phyloP scores from a whole-genome alignment of 23 red algal species.

The Gracilaria domingensis region DNA sequence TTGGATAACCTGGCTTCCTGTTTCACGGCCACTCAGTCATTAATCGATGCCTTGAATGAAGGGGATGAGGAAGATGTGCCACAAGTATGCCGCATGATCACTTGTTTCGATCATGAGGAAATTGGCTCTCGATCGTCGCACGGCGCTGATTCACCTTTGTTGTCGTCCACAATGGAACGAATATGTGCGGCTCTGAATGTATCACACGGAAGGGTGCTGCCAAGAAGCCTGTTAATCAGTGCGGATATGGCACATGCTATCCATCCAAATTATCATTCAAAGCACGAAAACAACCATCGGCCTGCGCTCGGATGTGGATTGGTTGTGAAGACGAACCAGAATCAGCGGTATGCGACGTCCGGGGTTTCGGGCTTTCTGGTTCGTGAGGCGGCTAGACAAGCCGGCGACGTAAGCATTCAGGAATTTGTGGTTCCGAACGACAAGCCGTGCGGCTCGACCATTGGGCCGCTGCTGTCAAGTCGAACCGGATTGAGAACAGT shows the following conservation, averaged over 20 bases:
- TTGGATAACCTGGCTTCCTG: conserved; percentile 81
- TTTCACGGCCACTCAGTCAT: conserved; percentile 70
- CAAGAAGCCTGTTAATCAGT: conserved; percentile 63
- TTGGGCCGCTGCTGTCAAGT: conserved; percentile 82
- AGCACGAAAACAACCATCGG: conserved; percentile 81
- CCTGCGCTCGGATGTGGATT: conserved; percentile 67
- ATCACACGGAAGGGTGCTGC: conserved; percentile 17
- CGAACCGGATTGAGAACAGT: conserved; percentile 85
- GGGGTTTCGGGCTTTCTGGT: conserved; percentile 65
- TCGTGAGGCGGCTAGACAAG: conserved; percentile 56
- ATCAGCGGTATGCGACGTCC: conserved; percentile 89
- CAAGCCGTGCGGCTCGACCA: conserved; percentile 86
- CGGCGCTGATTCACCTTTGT: conserved; percentile 79
- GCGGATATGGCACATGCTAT: conserved; percentile 94
- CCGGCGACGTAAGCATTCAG: conserved; percentile 34
- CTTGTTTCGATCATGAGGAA: conserved; percentile 93
- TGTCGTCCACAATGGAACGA: conserved; percentile 48
- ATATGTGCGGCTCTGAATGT: conserved; percentile 48
- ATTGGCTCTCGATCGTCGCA: conserved; percentile 69
- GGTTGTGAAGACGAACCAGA: conserved; percentile 89
- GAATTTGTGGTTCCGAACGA: conserved; percentile 96
- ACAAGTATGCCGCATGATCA: conserved; percentile 57
- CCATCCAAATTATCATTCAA: conserved; percentile 84
- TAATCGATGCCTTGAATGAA: conserved; percentile 22
- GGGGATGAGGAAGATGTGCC: neutral